phyloP scores from a whole-genome alignment of 2,329 filamentous ascomycete species.

The Trichoderma pleuroti region DNA sequence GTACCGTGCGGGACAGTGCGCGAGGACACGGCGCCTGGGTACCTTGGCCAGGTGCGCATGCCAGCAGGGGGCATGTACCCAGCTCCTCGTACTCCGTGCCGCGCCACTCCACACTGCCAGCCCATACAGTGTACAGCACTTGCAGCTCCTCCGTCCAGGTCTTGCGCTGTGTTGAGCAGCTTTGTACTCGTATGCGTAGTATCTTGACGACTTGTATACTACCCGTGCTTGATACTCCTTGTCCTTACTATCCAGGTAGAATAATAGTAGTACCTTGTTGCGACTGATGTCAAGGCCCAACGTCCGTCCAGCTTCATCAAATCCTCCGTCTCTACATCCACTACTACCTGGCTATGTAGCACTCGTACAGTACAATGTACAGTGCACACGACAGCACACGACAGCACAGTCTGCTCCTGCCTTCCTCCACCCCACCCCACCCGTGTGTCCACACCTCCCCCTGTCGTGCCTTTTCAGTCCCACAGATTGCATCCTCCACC shows the following conservation, averaged over 20 bases:
- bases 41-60: neutral
- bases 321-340: neutral
- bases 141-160: neutral
- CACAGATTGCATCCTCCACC: slow-evolving; percentile 21
- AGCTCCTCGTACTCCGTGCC: slow-evolving; percentile 2
- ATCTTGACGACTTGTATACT: neutral
- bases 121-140: neutral
- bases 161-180: neutral
- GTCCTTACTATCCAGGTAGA: neutral
- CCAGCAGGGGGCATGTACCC: slow-evolving; percentile 5
- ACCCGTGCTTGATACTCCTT: too few relatives aligned
- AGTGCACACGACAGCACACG: neutral
- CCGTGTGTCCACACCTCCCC: slow-evolving; percentile 4
- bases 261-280: too few relatives aligned
- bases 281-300: too few relatives aligned
- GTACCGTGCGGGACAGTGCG: neutral
- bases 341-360: neutral
- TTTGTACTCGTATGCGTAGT: neutral
- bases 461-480: slow-evolving; percentile 14
- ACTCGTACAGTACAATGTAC: neutral
- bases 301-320: neutral
- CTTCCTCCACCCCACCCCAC: slow-evolving; percentile 11
- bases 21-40: neutral
- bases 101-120: neutral
- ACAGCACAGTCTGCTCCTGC: neutral